Evolutionary conservation across 2,329 filamentous ascomycete genomes (phyloP), one percentile per base, ranked within the genome.

Genomic region (Trichoderma atrobrunneum): DNA sequence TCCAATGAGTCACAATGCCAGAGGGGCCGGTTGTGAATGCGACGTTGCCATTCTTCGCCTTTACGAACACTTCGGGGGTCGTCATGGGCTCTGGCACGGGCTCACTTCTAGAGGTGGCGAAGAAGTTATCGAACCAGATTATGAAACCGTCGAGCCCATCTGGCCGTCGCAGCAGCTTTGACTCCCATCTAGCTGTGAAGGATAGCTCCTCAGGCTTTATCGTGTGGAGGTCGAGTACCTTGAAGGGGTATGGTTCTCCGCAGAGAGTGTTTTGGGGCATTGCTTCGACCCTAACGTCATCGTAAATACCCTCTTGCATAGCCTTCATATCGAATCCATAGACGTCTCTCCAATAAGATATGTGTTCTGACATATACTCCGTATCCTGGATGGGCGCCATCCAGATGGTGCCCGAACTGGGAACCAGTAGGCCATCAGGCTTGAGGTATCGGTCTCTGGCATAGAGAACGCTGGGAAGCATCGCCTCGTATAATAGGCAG

Each of bases 71-170:
- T 70, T 90, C 85, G 0, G 90, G 89, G 65, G 89, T 88, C n/a
- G 84, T 84, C 73, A 87, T 81, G 34, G 86, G 82, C 10, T 84
- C 74, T 10, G 86, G 84, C 61, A 89, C 83, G 26, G 85, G 82
- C 34, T 86, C 82, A 43, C 86, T 82, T 43, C 87, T 84, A 0
- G 88, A 87, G 11, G 90, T 89, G 75, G 92, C 88, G 82, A 98
- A 98, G 85, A 96, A 96, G 28, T 92, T 95, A 80, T 98, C 95
- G 79, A 98, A 98, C 93, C 95, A 98, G 76, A 97, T 88, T 16
- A 94, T 86, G 81, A 94, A 97, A 5, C 93, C 95, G 78, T 98
- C 94, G n/a, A 98, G 84, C 2, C 86, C 84, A 73, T 92, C 89
- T 70, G 91, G 84, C 73, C 92, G 88, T 59, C 87, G 83, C 1